Percentiles rank a stretch among this genome's conserved stretches.
Conservation (phyloP, 2,329 filamentous ascomycete species). For the Xenoacremonium recifei region DNA sequence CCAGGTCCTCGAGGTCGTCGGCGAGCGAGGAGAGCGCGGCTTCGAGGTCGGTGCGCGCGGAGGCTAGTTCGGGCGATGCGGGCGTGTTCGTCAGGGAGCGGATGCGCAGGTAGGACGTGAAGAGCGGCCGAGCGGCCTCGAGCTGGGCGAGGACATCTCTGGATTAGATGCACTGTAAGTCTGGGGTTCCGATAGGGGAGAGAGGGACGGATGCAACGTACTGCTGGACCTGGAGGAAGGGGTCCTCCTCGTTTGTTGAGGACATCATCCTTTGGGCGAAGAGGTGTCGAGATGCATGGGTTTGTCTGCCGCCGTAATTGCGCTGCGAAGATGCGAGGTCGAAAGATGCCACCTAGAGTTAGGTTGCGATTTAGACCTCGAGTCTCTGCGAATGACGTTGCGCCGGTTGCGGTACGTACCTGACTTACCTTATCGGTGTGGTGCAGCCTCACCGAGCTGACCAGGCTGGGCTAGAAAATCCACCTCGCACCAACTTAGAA, state of each 20-base stretch:
- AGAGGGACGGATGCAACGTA: slow-evolving; percentile 35
- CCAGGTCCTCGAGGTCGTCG: slow-evolving; percentile 85
- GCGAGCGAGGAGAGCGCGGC: slow-evolving; percentile 64
- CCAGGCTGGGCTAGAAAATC: slow-evolving; percentile 26
- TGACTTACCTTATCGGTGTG: too few relatives aligned
- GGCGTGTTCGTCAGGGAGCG: slow-evolving; percentile 74
- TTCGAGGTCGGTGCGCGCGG: slow-evolving; percentile 70
- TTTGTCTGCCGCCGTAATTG: background rate
- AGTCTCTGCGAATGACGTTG: slow-evolving; percentile 30
- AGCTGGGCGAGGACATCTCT: slow-evolving; percentile 90
- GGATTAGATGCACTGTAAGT: slow-evolving; percentile 13
- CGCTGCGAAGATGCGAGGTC: too few relatives aligned
- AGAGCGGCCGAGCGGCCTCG: slow-evolving; percentile 77
- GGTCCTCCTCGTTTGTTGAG: slow-evolving; percentile 65
- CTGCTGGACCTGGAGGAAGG: slow-evolving; percentile 72
- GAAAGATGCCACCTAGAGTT: too few relatives aligned
- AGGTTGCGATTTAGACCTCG: slow-evolving; percentile 22
- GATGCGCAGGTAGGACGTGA: slow-evolving; percentile 94
- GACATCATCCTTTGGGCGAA: slow-evolving; percentile 57
- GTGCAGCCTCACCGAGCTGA: slow-evolving; percentile 5
- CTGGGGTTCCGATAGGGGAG: slow-evolving; percentile 3
- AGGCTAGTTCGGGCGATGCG: slow-evolving; percentile 79
- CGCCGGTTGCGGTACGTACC: slow-evolving; percentile 19
- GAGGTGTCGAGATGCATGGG: slow-evolving; percentile 19
- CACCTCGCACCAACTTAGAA: slow-evolving; percentile 22